Evolutionary conservation across 1,284 basidiomycete genomes (phyloP).

Genomic region (Fomitopsis palustris): DNA sequence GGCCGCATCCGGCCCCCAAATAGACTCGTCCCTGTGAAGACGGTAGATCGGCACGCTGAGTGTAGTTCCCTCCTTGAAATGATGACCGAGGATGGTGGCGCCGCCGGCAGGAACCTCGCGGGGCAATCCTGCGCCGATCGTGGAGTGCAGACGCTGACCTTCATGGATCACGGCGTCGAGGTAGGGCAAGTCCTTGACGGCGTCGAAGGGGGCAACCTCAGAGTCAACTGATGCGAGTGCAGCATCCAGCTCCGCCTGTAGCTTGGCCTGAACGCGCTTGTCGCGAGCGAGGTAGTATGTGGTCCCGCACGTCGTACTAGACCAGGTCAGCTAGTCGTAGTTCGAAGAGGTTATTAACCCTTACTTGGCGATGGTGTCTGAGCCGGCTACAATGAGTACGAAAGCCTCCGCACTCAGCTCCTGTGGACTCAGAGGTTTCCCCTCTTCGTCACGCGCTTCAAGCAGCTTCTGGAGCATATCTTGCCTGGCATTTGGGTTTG

Average conservation of each 20-base stretch:
- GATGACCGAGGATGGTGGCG: conserved; percentile 16
- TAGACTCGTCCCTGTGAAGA: conserved; percentile 32
- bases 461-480: conserved; percentile 30
- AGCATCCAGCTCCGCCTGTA: conserved; percentile 19
- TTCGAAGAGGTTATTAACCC: background rate
- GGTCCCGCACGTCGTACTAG: conserved; percentile 12
- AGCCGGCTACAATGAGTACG: conserved; percentile 32
- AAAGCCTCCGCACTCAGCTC: conserved; percentile 30
- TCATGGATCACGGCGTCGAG: conserved; percentile 26
- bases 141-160: conserved; percentile 20
- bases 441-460: conserved; percentile 13
- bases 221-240: conserved; percentile 16
- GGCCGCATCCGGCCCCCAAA: too few species aligned
- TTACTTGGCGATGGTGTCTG: conserved; percentile 5
- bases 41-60: conserved; percentile 29
- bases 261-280: conserved; percentile 16
- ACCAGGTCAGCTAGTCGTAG: background rate
- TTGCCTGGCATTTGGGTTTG: conserved; percentile 13
- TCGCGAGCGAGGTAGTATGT: conserved; percentile 17
- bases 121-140: conserved; percentile 21
- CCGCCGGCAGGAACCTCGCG: conserved; percentile 21
- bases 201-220: conserved; percentile 10
- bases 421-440: conserved; percentile 6
- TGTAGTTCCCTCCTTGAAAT: conserved; percentile 18
- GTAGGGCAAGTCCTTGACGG: conserved; percentile 22